Evolutionary conservation across 805 yeast species (phyloP), one percentile per base, ranked within the genome.

Genomic region (Kuraishia molischiana): DNA sequence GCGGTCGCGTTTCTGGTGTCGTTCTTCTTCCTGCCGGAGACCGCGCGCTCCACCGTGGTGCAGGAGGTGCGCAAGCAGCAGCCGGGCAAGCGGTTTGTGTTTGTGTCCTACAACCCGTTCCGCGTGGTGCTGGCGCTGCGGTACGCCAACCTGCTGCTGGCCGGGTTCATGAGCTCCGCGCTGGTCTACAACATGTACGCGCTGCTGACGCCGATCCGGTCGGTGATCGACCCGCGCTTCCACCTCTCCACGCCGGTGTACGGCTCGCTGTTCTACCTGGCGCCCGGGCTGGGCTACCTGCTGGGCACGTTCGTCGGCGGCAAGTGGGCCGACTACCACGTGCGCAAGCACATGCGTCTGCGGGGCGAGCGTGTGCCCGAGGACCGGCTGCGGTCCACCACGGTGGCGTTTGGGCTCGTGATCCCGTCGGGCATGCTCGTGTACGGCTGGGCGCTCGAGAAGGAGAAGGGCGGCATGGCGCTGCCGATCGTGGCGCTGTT

Each of bases 221-320:
- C 66, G 32, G 74, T 74, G 8, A 64, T 75, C 38, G 73, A 73
- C 45, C 80, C 80, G 3, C 49, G 79, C 39, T 75, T 74, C 54
- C 47, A 66, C 31, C 52, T 75, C 22, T 58, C 58, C 0, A 47
- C 62, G 15, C 79, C 81, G 0, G 48, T 75, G 2, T 62, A 61
- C 40, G 72, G 76, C 30, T 67, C 76, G 0, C 51, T 75, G 17
- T 74, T 75, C 46, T 75, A 74, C 44, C 49, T 75, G 3, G 69
- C 79, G 3, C 79, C 80, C 0, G 80, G 79, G 1, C 11, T 53
- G n/a, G 82, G 82, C 0, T 72, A 70, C 44, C 33, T 73, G 2
- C 26, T 49, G 1, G 80, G 80, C 0, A 64, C 76, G 5, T 57
- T 67, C 18, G 39, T 68, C 41, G 80, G 80, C 4, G 81, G 80